These are phyloP conservation scores for Pythium insidiosum DNA, from an alignment of 352 stramenopile species.

Conservation along the genomic window DNA sequence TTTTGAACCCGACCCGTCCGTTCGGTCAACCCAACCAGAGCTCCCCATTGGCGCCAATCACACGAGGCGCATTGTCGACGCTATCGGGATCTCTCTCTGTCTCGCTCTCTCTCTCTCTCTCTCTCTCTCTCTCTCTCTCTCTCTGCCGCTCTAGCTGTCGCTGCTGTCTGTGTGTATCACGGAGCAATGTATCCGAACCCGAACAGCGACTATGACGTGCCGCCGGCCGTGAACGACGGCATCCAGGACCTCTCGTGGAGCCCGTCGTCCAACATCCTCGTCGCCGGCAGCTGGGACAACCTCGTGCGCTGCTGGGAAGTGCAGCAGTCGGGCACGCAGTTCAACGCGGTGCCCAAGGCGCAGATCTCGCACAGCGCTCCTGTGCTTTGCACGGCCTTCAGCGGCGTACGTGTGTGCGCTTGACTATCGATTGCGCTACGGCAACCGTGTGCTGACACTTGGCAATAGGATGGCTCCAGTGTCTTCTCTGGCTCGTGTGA, in stretches of 20 bases:
- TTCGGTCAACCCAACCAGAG: no score
- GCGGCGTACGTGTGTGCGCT: conserved; percentile 51
- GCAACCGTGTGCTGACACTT: not conserved
- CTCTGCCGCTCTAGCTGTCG: no score
- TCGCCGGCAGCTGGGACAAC: conserved; percentile 79
- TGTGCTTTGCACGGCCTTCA: conserved; percentile 90
- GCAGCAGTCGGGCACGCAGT: conserved; percentile 56
- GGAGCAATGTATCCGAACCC: conserved; percentile 70
- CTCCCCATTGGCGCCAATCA: no score
- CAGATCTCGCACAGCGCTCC: conserved; percentile 87
- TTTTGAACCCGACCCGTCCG: no score
- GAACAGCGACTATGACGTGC: conserved; percentile 75
- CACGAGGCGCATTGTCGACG: no score
- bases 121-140: no score
- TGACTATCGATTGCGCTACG: not conserved
- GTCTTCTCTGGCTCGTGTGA: conserved; percentile 92
- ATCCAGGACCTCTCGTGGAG: conserved; percentile 77
- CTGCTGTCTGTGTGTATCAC: no score
- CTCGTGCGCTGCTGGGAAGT: conserved; percentile 80
- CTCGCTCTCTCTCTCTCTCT: no score
- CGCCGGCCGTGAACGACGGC: conserved; percentile 51
- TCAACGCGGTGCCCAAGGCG: conserved; percentile 71
- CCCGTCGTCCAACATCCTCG: conserved; percentile 62
- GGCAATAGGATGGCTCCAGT: conserved; percentile 87
- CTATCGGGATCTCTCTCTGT: no score